phyloP scores from a whole-genome alignment of 2,329 filamentous ascomycete species.

The Onygenales sp. region DNA sequence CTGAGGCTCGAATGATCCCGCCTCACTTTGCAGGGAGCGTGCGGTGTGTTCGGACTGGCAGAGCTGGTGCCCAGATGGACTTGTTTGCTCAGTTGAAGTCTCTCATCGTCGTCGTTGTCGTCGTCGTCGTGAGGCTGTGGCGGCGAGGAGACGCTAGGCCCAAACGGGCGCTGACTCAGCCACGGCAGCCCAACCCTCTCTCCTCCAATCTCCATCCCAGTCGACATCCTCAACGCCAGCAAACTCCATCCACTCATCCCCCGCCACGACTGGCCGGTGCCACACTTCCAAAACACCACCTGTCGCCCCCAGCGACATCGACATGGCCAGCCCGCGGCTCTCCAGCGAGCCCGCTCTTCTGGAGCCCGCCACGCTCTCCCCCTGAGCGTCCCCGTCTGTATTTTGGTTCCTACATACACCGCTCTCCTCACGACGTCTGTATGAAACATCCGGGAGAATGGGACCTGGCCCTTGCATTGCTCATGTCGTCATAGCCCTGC shows the following conservation, averaged over 20 bases:
- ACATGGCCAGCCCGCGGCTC: too few species aligned
- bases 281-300: neutral
- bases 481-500: neutral
- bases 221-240: neutral
- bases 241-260: neutral
- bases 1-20: too few species aligned
- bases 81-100: too few species aligned
- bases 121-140: too few species aligned
- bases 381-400: neutral
- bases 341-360: neutral
- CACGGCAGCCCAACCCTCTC: too few species aligned
- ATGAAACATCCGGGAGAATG: neutral
- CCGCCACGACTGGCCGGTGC: conserved; percentile 2
- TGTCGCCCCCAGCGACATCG: too few species aligned
- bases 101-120: too few species aligned
- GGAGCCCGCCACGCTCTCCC: neutral
- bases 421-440: neutral
- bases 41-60: too few species aligned
- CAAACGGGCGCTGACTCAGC: too few species aligned
- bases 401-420: neutral
- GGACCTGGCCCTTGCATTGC: neutral
- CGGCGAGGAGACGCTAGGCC: too few species aligned
- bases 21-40: too few species aligned
- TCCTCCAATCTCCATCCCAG: neutral
- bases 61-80: too few species aligned